Percentiles rank a stretch among this genome's conserved stretches.
Conservation (phyloP, 2,329 filamentous ascomycete genomes). For the Fusarium nelsonii region DNA sequence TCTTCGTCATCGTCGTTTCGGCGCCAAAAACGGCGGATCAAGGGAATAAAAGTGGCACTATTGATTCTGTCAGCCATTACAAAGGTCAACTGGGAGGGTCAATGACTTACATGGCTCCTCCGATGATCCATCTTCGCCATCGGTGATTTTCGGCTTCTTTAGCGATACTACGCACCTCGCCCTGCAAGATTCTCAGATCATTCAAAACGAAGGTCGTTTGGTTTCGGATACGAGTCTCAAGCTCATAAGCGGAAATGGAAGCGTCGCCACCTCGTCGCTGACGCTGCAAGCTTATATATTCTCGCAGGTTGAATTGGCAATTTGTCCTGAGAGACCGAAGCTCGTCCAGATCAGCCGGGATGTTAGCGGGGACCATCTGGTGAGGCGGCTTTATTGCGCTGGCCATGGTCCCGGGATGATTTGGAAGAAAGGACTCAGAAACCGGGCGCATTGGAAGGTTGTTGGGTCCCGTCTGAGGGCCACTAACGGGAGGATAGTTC, state of each 20-base stretch:
- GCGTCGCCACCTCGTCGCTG: constrained; percentile 48
- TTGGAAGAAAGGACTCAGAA: constrained; percentile 41
- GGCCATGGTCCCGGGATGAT: constrained; percentile 41
- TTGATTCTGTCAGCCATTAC: constrained; percentile 13
- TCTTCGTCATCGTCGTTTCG: constrained; percentile 57
- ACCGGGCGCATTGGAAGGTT: constrained; percentile 42
- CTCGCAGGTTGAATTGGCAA: constrained; percentile 54
- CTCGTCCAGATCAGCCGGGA: constrained; percentile 45
- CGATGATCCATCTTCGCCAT: constrained; percentile 66
- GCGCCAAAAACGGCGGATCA: constrained; percentile 65
- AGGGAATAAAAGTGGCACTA: constrained; percentile 65
- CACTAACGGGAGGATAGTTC: constrained; percentile 41
- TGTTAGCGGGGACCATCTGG: constrained; percentile 37
- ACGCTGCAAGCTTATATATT: constrained; percentile 53
- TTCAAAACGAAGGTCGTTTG: constrained; percentile 59
- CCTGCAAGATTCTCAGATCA: constrained; percentile 60
- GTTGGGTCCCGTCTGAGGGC: constrained; percentile 34
- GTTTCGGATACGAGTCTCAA: constrained; percentile 58
- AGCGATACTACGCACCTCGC: constrained; percentile 58
- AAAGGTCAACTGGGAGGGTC: constrained; percentile 7
- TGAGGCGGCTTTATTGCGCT: constrained; percentile 26
- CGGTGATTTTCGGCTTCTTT: constrained; percentile 62
- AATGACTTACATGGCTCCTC: constrained; percentile 62
- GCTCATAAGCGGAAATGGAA: constrained; percentile 51
- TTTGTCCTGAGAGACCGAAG: constrained; percentile 52